phyloP scores from a whole-genome alignment of 2,329 filamentous ascomycete genomes.

The Fusarium decemcellulare region DNA sequence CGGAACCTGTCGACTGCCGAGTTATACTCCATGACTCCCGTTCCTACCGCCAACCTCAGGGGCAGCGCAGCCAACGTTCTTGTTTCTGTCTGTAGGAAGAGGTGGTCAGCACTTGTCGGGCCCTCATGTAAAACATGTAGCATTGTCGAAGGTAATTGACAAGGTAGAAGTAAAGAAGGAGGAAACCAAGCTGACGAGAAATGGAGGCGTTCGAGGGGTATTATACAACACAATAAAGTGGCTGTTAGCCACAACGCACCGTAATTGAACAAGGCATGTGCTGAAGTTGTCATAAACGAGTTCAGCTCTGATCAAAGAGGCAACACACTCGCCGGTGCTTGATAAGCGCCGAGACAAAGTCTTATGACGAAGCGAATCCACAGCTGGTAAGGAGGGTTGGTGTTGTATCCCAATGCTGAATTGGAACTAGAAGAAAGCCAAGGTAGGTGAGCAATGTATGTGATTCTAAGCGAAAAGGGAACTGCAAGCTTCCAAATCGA shows the following conservation, averaged over 20 bases:
- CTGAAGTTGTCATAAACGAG: neutral
- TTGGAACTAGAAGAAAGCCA: neutral
- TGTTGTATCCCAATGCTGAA: neutral
- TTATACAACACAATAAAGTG: neutral
- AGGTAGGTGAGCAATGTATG: neutral
- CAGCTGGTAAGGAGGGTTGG: neutral
- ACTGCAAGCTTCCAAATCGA: neutral
- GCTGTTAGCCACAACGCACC: constrained; percentile 28
- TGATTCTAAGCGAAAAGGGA: neutral
- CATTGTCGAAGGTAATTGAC: neutral
- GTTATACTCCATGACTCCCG: constrained; percentile 44
- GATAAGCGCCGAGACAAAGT: constrained; percentile 7
- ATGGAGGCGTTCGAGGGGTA: neutral
- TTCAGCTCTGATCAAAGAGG: constrained; percentile 6
- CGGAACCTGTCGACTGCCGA: constrained; percentile 42
- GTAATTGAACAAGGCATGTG: constrained; percentile 32
- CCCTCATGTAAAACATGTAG: neutral
- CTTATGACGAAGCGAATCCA: neutral
- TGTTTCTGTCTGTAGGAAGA: constrained; percentile 22
- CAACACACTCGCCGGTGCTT: neutral
- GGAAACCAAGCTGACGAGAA: neutral
- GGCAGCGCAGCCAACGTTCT: constrained; percentile 21
- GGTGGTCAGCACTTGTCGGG: constrained; percentile 12
- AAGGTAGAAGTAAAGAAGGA: neutral
- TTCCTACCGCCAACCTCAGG: constrained; percentile 15